Evolutionary conservation across 768 basidiomycete species (phyloP).

Genomic region (Zangia roseola): DNA sequence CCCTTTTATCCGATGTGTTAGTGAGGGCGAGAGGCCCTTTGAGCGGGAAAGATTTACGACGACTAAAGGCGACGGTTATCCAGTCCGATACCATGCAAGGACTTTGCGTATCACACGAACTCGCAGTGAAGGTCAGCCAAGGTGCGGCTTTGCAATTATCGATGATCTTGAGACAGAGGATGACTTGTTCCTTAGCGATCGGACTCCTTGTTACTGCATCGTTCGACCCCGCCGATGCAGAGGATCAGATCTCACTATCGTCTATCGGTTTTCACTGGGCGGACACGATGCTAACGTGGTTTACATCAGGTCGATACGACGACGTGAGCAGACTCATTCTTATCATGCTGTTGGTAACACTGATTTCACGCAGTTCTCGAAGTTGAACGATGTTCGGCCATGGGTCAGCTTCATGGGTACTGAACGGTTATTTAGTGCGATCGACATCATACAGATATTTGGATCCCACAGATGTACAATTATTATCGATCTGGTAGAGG

Average conservation of each 20-base stretch:
- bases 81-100: slow-evolving; percentile 32
- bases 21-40: slow-evolving; percentile 27
- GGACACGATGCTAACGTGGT: slow-evolving; percentile 10
- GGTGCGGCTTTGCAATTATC: slow-evolving; percentile 25
- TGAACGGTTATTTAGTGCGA: slow-evolving; percentile 40
- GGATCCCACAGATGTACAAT: not conserved
- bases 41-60: slow-evolving; percentile 28
- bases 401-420: slow-evolving; percentile 60
- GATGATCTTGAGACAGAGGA: not conserved
- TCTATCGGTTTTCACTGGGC: slow-evolving; percentile 47
- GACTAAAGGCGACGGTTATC: slow-evolving; percentile 44
- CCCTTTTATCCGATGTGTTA: slow-evolving; percentile 41
- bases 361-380: not conserved
- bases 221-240: slow-evolving; percentile 35
- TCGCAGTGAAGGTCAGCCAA: slow-evolving; percentile 29
- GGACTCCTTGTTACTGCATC: slow-evolving; percentile 37
- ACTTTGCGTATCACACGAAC: slow-evolving; percentile 32
- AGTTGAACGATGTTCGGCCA: slow-evolving; percentile 13
- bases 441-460: slow-evolving; percentile 38
- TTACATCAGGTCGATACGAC: slow-evolving; percentile 11
- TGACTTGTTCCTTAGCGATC: slow-evolving; percentile 37
- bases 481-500: slow-evolving; percentile 30
- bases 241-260: slow-evolving; percentile 41
- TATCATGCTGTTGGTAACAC: not conserved
- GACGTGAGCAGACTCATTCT: slow-evolving; percentile 5